Evolutionary conservation across 345 rosid species (phyloP).

Genomic region (Theobroma cacao): DNA sequence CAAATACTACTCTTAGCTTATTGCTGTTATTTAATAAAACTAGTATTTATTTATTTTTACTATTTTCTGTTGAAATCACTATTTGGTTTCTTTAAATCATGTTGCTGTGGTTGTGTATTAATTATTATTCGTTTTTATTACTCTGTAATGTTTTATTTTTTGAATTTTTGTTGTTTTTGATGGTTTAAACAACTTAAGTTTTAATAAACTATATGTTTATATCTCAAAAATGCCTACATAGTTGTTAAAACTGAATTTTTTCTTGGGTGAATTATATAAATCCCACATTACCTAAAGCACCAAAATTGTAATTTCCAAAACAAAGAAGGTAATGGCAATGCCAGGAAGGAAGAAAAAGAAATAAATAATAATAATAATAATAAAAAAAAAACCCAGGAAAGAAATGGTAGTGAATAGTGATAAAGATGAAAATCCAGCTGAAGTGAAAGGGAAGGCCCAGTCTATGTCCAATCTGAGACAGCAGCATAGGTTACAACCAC

Average conservation of each 20-base stretch:
- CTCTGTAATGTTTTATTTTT: no score
- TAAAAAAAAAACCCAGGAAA: neutral
- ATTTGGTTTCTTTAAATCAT: neutral
- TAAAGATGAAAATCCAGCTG: slow-evolving; percentile 7
- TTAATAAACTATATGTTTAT: no score
- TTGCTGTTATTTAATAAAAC: neutral
- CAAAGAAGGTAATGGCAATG: neutral
- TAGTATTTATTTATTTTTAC: neutral
- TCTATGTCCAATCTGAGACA: slow-evolving; percentile 3
- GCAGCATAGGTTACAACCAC: slow-evolving; percentile 8
- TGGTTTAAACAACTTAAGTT: no score
- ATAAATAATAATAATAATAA: neutral
- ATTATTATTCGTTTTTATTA: no score
- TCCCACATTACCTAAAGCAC: neutral
- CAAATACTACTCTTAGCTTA: neutral
- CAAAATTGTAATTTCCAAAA: neutral
- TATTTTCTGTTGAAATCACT: no score
- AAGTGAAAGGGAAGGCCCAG: slow-evolving; percentile 10
- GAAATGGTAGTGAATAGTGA: neutral
- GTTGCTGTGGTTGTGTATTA: neutral
- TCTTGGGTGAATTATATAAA: neutral
- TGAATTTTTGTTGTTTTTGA: no score
- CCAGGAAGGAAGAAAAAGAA: neutral
- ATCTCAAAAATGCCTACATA: no score
- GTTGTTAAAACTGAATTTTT: no score